phyloP scores from a whole-genome alignment of 1,139 yeast genomes.

The Geotrichum citri-aurantii region DNA sequence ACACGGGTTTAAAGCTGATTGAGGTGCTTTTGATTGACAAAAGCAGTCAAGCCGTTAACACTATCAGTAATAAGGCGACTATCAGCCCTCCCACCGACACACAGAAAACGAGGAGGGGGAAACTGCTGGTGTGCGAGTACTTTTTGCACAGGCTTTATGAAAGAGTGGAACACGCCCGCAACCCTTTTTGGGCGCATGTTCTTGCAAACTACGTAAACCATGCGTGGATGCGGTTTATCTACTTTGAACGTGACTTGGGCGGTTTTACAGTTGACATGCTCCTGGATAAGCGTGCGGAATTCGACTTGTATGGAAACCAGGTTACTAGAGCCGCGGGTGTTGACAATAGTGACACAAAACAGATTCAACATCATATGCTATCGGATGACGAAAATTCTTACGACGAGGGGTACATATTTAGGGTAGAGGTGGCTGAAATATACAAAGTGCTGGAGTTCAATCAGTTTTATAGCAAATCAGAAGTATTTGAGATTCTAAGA shows the following conservation, averaged over 20 bases:
- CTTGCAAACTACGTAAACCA: neutral
- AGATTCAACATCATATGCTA: neutral
- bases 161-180: neutral
- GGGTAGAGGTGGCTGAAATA: neutral
- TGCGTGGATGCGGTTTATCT: neutral
- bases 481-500: slow-evolving; percentile 1
- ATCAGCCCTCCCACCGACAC: neutral
- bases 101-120: neutral
- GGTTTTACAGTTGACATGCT: neutral
- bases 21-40: slow-evolving; percentile 1
- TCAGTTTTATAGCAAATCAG: neutral
- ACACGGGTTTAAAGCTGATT: neutral
- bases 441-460: neutral
- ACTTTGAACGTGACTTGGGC: neutral
- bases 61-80: neutral
- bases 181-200: neutral
- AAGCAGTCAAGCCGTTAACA: neutral
- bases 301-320: neutral
- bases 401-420: neutral
- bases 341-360: neutral
- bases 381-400: neutral
- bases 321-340: neutral
- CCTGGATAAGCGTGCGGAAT: neutral
- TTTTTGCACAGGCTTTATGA: neutral
- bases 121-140: neutral